Evolutionary conservation across 805 yeast species (phyloP).

Genomic region (Wickerhamomyces xylosicus): DNA sequence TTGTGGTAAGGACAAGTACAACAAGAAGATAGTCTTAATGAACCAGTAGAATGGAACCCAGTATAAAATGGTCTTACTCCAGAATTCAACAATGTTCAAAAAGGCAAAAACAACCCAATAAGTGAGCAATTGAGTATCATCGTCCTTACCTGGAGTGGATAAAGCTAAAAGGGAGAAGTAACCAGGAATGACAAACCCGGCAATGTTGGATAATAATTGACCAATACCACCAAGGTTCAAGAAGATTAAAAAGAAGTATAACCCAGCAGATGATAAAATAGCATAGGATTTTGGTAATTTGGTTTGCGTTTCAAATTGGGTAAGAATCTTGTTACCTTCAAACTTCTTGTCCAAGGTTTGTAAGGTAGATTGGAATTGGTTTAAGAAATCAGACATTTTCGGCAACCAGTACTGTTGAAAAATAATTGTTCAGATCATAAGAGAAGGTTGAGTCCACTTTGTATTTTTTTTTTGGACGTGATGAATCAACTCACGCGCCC

Average conservation of each 20-base stretch:
- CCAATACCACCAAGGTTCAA: constrained; percentile 93
- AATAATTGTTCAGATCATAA: too few relatives aligned
- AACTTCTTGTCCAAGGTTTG: constrained; percentile 30
- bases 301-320: constrained; percentile 18
- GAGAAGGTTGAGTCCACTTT: too few relatives aligned
- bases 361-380: constrained; percentile 36
- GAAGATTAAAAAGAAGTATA: constrained; percentile 72
- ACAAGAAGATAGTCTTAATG: constrained; percentile 78
- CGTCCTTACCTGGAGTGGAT: constrained; percentile 54
- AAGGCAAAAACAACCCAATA: constrained; percentile 98
- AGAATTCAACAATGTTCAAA: constrained; percentile 86
- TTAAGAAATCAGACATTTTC: constrained; percentile 32
- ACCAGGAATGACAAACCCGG: constrained; percentile 86
- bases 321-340: constrained; percentile 12
- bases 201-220: constrained; percentile 84
- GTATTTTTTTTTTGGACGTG: too few relatives aligned
- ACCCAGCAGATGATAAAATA: constrained; percentile 49
- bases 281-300: constrained; percentile 78
- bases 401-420: neutral
- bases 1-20: constrained; percentile 82
- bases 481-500: too few relatives aligned
- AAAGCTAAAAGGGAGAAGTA: constrained; percentile 81
- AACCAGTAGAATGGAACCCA: constrained; percentile 97
- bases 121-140: constrained; percentile 83
- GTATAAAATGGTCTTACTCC: constrained; percentile 87